Conservation (phyloP, 805 yeast genomes). For the Kazachstania bromeliacearum region DNA sequence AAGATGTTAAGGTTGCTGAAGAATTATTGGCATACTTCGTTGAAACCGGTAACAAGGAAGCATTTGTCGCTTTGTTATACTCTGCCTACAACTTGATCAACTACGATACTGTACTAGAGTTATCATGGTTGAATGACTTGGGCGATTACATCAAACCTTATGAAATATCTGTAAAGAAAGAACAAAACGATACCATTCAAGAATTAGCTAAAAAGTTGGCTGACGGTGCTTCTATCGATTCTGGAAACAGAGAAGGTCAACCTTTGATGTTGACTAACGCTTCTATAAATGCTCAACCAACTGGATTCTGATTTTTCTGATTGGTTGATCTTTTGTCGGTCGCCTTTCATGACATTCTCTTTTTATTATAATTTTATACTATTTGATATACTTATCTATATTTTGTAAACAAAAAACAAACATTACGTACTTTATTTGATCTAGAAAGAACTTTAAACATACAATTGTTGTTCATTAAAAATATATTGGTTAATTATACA, state of each 20-base stretch:
- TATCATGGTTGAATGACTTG: constrained; percentile 83
- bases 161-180: constrained; percentile 73
- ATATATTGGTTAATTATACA: too few species aligned
- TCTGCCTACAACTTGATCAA: constrained; percentile 72
- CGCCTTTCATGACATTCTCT: not conserved
- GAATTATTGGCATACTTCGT: constrained; percentile 86
- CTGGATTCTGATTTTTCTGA: constrained; percentile 51
- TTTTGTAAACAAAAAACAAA: too few species aligned
- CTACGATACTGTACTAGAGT: constrained; percentile 77
- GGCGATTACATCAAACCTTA: constrained; percentile 86
- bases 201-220: constrained; percentile 65
- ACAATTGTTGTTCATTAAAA: too few species aligned
- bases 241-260: constrained; percentile 46
- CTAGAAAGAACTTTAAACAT: too few species aligned
- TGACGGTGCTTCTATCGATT: constrained; percentile 44
- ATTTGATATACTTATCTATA: not conserved
- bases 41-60: constrained; percentile 93
- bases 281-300: constrained; percentile 58
- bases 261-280: constrained; percentile 82
- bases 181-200: constrained; percentile 58
- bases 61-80: constrained; percentile 83
- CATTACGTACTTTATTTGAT: too few species aligned
- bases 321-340: not conserved
- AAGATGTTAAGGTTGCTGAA: constrained; percentile 71
- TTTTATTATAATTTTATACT: not conserved